Evolutionary conservation across 345 rosid genomes (phyloP), one percentile per base, ranked within the genome.

Genomic region (Sonneratia caseolaris): DNA sequence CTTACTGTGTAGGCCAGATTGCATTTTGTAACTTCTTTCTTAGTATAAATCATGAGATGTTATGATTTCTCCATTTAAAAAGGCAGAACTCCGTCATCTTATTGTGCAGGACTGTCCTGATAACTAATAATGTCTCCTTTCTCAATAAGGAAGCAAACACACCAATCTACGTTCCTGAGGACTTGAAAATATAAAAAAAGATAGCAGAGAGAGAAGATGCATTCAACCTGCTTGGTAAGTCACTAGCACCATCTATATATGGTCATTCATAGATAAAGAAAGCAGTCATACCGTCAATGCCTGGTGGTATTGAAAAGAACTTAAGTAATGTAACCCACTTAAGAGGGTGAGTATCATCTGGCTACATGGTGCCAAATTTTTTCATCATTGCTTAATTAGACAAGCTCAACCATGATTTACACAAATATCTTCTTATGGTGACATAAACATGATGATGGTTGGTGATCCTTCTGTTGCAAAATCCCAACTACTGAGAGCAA

Each of bases 401-500:
- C 37, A 27, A 40, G 53, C 24, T 40, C 24, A 68, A 43, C 11
- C 21, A 5, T 48, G 27, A 7, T 40, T 68, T 56, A 55, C 38
- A 27, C 57, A 15, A 22, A 21, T 59, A 66, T 37, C 67, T 76
- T 64, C 68, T 84, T 74, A 69, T 68, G 92, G 99, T 83, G 99
- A 95, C 74, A 87, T 95, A 74, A 95, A 95, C 81, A 90, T 95
- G 99, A 92, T 95, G 99, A 95, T 95, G 99, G 98, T 95, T 74
- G 99, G 99, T 77, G 99, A 95, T 82, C 99, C 99, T 69, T 95
- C 99, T 70, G 98, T 95, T 81, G 99, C 99, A 62, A 95, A 95
- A 73, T 95, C 99, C 77, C 99, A 95, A 80, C 97, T 95, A 71
- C 75, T 95, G 78, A 86, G 99, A 80, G 99, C 99, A 42, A 95